Evolutionary conservation across 495 filamentous ascomycete species (phyloP), one percentile per base, ranked within the genome.

Genomic region (Parathielavia appendiculata): DNA sequence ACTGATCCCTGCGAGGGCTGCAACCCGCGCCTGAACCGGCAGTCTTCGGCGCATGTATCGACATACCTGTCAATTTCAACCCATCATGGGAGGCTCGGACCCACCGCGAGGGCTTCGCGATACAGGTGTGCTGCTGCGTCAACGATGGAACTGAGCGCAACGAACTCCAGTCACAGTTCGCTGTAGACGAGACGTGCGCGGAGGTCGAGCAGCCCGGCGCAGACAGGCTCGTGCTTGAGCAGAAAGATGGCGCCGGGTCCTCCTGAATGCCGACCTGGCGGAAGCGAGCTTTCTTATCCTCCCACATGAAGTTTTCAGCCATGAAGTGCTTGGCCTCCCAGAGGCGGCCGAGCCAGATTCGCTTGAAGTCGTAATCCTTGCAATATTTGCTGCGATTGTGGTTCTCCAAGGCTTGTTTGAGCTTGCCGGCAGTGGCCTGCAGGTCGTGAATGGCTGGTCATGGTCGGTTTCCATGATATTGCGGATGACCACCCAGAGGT

Each of bases 401-500:
- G 4, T 19, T 40, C 16, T 61, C 56, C 39, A 64, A 55, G 16
- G 48, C 59, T 12, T 52, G n/a, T 11, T 48, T 56, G 30, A 62
- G 56, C 16, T 39, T 54, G 1, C 47, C 16, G 0, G 59, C 68
- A 13, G 60, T 63, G 10, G 23, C 4, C 30, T 65, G 65, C 3
- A 66, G 51, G 23, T 63, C 48, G 12, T 66, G 34, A 47, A 67
- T 10, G 61, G 52, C 14, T 59, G 32, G n/a, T 19, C 23, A 17
- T 57, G 59, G 10, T 66, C 54, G 3, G 59, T 53, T 16, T 70
- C 69, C 17, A 70, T 35, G 40, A 70, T 70, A 39, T 61, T 49
- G n/a, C 68, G 69, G 51, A 70, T 64, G 38, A 70, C 66, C 20
- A 66, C 56, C 49, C 56, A 66, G 13, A 70, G 50, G 19, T 69